phyloP scores from a whole-genome alignment of 805 yeast genomes.

The Candida maesae region DNA sequence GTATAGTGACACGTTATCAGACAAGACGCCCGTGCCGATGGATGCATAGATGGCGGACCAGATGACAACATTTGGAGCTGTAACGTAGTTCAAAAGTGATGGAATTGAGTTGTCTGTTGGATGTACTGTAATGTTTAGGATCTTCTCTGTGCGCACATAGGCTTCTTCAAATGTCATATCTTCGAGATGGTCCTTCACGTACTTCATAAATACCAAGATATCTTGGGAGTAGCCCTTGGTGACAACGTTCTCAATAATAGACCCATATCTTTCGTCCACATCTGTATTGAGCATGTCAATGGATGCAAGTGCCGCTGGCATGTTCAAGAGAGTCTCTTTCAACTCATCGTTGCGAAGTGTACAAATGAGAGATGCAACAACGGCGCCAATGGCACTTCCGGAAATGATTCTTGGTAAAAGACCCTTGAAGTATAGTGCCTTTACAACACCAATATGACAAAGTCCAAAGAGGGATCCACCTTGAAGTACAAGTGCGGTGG shows the following conservation, averaged over 20 bases:
- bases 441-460: slow-evolving; percentile 90
- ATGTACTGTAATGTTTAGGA: slow-evolving; percentile 80
- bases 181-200: slow-evolving; percentile 71
- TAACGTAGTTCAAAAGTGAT: slow-evolving; percentile 75
- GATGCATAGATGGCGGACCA: slow-evolving; percentile 90
- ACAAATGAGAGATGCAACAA: slow-evolving; percentile 84
- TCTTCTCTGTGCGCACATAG: slow-evolving; percentile 69
- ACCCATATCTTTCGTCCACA: slow-evolving; percentile 58
- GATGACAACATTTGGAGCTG: slow-evolving; percentile 88
- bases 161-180: slow-evolving; percentile 94
- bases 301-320: slow-evolving; percentile 40
- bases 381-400: slow-evolving; percentile 93
- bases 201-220: slow-evolving; percentile 71
- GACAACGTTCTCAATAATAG: slow-evolving; percentile 69
- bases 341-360: slow-evolving; percentile 66
- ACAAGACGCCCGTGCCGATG: slow-evolving; percentile 65
- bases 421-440: slow-evolving; percentile 70
- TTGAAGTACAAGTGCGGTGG: slow-evolving; percentile 85
- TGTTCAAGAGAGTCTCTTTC: slow-evolving; percentile 34
- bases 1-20: slow-evolving; percentile 50
- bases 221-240: slow-evolving; percentile 86
- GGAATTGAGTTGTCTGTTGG: slow-evolving; percentile 73
- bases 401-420: slow-evolving; percentile 81
- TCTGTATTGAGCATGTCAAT: slow-evolving; percentile 45
- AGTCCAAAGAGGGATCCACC: slow-evolving; percentile 95